These are phyloP conservation scores for Forsythia suspensa DNA, from an alignment of 257 asterid species.

Conservation along the genomic window DNA sequence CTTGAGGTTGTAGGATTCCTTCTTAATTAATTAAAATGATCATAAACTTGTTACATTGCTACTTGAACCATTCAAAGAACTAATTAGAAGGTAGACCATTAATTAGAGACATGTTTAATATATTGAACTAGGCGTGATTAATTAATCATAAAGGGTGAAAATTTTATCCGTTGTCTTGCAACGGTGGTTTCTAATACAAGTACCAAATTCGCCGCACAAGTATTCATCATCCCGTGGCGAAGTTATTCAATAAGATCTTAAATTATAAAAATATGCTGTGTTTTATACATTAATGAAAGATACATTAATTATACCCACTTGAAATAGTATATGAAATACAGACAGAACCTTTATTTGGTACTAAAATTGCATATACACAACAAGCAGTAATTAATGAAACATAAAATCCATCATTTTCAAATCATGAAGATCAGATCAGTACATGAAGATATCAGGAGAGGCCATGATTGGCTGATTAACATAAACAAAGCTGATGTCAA, in stretches of 20 bases:
- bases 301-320: neutral
- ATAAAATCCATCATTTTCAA: neutral
- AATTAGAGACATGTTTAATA: neutral
- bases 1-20: neutral
- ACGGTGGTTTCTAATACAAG: too few relatives aligned
- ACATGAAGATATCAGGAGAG: conserved; percentile 44
- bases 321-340: neutral
- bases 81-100: neutral
- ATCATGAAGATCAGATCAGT: conserved; percentile 23
- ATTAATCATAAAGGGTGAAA: neutral
- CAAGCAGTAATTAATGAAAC: neutral
- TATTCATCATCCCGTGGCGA: neutral
- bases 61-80: neutral
- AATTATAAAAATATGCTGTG: neutral
- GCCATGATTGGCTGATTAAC: conserved; percentile 53
- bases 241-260: neutral
- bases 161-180: too few relatives aligned
- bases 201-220: too few relatives aligned
- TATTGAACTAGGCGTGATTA: neutral
- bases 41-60: neutral
- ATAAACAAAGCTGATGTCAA: too few relatives aligned
- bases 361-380: neutral
- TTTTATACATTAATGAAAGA: too few relatives aligned
- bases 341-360: neutral
- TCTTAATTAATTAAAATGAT: neutral